A percentile compares a stretch with the other conserved stretches of the same genome.
These are phyloP conservation scores for Lonicera japonica DNA, from an alignment of 129 eudicot genomes.

Conservation along the genomic window DNA sequence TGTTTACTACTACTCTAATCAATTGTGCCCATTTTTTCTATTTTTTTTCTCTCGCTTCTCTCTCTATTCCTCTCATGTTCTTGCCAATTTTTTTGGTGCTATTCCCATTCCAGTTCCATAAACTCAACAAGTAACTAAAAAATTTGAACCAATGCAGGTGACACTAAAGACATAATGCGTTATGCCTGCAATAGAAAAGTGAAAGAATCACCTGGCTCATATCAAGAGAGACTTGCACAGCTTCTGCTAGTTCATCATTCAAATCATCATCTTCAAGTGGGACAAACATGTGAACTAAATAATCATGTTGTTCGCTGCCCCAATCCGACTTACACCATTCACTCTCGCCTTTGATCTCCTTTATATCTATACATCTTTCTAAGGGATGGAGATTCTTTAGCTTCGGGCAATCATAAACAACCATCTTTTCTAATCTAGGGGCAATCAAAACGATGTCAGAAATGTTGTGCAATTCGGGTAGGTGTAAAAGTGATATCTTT, in stretches of 20 bases:
- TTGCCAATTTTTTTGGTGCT: too few species aligned
- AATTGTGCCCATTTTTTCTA: too few species aligned
- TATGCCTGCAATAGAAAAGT: too few species aligned
- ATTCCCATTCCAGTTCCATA: too few species aligned
- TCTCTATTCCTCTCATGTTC: too few species aligned
- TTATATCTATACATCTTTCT: not conserved
- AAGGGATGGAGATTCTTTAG: conserved; percentile 14
- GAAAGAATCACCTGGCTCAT: not conserved
- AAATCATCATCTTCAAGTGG: conserved; percentile 12
- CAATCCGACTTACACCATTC: conserved; percentile 29
- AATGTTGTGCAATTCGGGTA: conserved; percentile 28
- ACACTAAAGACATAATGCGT: too few species aligned
- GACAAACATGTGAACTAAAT: conserved; percentile 4
- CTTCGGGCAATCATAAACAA: conserved; percentile 30
- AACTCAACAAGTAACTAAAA: too few species aligned
- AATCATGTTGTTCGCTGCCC: conserved; percentile 3
- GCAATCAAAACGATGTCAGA: conserved; percentile 15
- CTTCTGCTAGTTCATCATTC: conserved; percentile 12
- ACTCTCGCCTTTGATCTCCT: conserved; percentile 26
- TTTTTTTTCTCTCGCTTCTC: too few species aligned
- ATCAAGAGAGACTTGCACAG: not conserved
- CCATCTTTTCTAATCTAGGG: conserved; percentile 15
- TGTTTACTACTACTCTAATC: too few species aligned
- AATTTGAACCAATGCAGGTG: too few species aligned
- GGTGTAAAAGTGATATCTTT: conserved; percentile 25